Conservation (phyloP, 2,329 filamentous ascomycete species). For the Aspergillus sp. region DNA sequence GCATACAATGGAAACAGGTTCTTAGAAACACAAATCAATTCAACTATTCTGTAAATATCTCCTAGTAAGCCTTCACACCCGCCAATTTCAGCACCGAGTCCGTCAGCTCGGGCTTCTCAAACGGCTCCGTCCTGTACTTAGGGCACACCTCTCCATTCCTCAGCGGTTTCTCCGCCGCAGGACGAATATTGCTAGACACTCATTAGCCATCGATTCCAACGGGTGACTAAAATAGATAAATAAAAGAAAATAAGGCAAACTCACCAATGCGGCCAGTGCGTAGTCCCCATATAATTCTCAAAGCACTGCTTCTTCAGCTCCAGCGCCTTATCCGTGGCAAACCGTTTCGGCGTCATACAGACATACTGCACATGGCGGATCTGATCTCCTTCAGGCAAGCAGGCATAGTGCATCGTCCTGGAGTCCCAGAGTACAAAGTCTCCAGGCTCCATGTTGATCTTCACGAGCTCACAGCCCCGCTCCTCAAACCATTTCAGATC, state of each 20-base stretch:
- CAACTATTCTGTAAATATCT: neutral
- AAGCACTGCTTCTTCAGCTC: constrained; percentile 43
- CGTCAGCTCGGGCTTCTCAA: constrained; percentile 39
- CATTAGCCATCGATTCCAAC: neutral
- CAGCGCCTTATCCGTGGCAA: constrained; percentile 42
- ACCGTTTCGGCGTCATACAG: constrained; percentile 41
- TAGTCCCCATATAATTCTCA: constrained; percentile 22
- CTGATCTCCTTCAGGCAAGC: constrained; percentile 23
- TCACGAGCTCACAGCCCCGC: neutral
- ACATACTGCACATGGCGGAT: constrained; percentile 40
- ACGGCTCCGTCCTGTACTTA: constrained; percentile 37
- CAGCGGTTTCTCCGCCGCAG: constrained; percentile 33
- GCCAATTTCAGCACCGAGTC: constrained; percentile 36
- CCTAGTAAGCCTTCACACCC: constrained; percentile 29
- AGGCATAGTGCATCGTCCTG: neutral
- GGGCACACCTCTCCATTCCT: constrained; percentile 38
- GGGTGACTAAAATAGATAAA: too few relatives aligned
- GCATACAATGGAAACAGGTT: too few relatives aligned
- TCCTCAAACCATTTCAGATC: neutral
- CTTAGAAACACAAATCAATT: too few relatives aligned
- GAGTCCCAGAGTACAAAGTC: constrained; percentile 2
- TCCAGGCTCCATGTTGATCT: neutral
- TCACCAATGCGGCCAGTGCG: constrained; percentile 12
- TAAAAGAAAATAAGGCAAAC: neutral
- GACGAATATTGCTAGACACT: constrained; percentile 36